These are phyloP conservation scores for Fusarium austroafricanum DNA, from an alignment of 2,329 filamentous ascomycete species.

Conservation along the genomic window DNA sequence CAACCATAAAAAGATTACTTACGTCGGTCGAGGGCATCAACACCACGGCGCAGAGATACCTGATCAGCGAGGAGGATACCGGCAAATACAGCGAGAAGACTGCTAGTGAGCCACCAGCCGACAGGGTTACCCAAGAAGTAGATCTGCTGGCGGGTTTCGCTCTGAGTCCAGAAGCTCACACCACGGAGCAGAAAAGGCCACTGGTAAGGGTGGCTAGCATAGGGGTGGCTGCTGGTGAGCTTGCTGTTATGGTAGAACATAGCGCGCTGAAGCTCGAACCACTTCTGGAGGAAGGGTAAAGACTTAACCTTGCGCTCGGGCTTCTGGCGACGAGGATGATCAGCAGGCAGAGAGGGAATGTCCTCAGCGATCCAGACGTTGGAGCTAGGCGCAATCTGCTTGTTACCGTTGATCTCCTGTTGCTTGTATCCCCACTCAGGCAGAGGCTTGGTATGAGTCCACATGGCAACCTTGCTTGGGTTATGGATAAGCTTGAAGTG, in stretches of 20 bases:
- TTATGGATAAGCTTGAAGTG: conserved; percentile 97
- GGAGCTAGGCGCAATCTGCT: conserved; percentile 88
- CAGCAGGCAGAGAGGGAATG: conserved; percentile 80
- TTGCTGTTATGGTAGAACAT: conserved; percentile 99
- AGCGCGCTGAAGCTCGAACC: conserved; percentile 93
- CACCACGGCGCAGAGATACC: conserved; percentile 88
- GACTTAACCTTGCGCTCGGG: conserved; percentile 82
- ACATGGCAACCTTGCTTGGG: conserved; percentile 97
- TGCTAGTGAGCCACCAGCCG: conserved; percentile 97
- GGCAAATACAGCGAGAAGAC: conserved; percentile 90
- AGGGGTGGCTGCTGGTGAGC: conserved; percentile 95
- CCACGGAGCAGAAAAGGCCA: conserved; percentile 98
- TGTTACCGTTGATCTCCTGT: conserved; percentile 99
- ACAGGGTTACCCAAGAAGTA: conserved; percentile 98
- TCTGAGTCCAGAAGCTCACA: conserved; percentile 99
- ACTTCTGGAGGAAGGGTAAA: conserved; percentile 91
- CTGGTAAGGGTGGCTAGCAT: conserved; percentile 92
- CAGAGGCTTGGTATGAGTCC: conserved; percentile 95
- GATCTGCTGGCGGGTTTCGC: conserved; percentile 93
- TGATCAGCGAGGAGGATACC: conserved; percentile 95
- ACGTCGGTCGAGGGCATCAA: conserved; percentile 94
- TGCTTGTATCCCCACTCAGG: conserved; percentile 98
- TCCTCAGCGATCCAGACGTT: conserved; percentile 97
- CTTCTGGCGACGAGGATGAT: conserved; percentile 79
- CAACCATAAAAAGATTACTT: conserved; percentile 59